These are phyloP conservation scores for Dryadomyces quercivorus DNA, from an alignment of 2,329 filamentous ascomycete genomes.

Conservation along the genomic window DNA sequence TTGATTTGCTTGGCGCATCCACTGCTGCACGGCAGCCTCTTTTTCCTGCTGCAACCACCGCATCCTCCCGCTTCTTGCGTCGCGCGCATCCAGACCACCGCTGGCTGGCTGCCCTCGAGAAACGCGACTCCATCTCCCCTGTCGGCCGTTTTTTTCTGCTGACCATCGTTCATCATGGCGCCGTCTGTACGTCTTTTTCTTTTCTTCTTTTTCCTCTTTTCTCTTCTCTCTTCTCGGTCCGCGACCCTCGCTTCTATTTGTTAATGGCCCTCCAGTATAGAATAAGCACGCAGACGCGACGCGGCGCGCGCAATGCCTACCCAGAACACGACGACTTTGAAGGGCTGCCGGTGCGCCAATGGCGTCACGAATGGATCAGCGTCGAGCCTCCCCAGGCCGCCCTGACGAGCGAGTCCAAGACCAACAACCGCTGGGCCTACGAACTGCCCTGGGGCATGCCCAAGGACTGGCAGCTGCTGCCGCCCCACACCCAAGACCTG, in stretches of 20 bases:
- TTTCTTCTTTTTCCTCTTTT: background rate
- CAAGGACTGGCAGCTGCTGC: conserved; percentile 66
- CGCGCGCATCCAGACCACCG: no score
- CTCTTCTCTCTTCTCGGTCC: background rate
- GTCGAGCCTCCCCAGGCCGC: conserved; percentile 53
- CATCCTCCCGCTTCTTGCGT: no score
- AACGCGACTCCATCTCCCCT: background rate
- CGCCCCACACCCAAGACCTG: conserved; percentile 69
- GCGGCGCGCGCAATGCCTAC: conserved; percentile 42
- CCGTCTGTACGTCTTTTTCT: background rate
- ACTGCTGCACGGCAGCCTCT: background rate
- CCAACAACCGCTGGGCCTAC: conserved; percentile 56
- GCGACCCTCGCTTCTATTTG: background rate
- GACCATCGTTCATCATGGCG: background rate
- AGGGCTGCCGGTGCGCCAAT: conserved; percentile 80
- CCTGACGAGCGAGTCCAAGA: conserved; percentile 41
- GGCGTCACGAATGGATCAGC: conserved; percentile 60
- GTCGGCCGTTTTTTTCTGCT: background rate
- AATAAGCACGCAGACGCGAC: conserved; percentile 32
- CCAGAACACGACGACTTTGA: conserved; percentile 52
- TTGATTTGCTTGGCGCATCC: background rate
- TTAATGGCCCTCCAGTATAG: conserved; percentile 8
- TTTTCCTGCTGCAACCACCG: background rate
- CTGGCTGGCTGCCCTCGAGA: no score
- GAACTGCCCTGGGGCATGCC: conserved; percentile 76